phyloP scores from a whole-genome alignment of 2,329 filamentous ascomycete species.

The Apiospora phragmitis region DNA sequence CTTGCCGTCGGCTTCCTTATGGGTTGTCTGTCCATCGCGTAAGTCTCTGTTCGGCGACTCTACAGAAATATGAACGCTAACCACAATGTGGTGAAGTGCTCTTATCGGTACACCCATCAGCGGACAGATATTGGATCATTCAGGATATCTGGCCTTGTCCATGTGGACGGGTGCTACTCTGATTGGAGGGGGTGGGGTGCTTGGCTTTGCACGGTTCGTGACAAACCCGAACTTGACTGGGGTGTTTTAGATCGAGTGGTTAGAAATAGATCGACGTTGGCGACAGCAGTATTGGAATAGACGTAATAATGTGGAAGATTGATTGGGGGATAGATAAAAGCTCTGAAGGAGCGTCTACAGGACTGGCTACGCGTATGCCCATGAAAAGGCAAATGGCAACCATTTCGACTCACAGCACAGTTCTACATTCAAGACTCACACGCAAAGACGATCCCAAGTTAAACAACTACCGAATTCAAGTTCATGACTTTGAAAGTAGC shows the following conservation, averaged over 20 bases:
- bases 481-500: too few relatives aligned
- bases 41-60: conserved; percentile 20
- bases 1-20: conserved; percentile 43
- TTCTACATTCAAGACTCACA: too few relatives aligned
- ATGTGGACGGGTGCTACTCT: conserved; percentile 37
- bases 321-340: too few relatives aligned
- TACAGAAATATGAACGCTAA: neutral
- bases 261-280: too few relatives aligned
- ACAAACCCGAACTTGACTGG: neutral
- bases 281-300: too few relatives aligned
- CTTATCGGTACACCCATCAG: conserved; percentile 43
- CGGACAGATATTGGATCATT: conserved; percentile 36
- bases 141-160: conserved; percentile 41
- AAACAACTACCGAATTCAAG: too few relatives aligned
- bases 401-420: too few relatives aligned
- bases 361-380: too few relatives aligned
- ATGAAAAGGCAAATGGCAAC: too few relatives aligned
- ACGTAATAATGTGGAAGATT: too few relatives aligned
- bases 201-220: conserved; percentile 15
- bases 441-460: too few relatives aligned
- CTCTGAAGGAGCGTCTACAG: too few relatives aligned
- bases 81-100: conserved; percentile 25
- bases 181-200: conserved; percentile 26
- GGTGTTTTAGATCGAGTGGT: neutral
- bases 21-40: conserved; percentile 43